These are phyloP conservation scores for Lablab purpureus DNA, from an alignment of 306 rosid genomes.

Conservation along the genomic window DNA sequence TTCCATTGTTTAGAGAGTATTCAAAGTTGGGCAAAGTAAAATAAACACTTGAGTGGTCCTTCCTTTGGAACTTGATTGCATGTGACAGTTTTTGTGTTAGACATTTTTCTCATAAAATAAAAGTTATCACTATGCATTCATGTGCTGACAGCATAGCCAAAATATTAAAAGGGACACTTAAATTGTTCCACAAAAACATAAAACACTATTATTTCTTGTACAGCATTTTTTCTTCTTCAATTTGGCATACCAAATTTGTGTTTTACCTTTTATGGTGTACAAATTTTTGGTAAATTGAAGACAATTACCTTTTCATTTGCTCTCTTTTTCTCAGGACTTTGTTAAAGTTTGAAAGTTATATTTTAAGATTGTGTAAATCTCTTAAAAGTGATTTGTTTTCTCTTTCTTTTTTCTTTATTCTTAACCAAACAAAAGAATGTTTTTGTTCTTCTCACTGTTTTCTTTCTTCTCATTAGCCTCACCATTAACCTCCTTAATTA, in stretches of 20 bases:
- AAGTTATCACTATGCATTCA: slow-evolving; percentile 19
- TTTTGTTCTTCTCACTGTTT: too few relatives aligned
- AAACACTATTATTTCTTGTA: background rate
- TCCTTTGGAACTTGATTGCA: slow-evolving; percentile 7
- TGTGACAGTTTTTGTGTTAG: slow-evolving; percentile 24
- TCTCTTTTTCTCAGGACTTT: background rate
- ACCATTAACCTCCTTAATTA: background rate
- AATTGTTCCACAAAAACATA: background rate
- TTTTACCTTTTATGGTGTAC: background rate
- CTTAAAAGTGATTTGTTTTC: too few relatives aligned
- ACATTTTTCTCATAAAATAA: background rate
- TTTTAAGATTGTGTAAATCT: background rate
- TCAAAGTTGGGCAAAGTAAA: background rate
- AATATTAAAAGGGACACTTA: slow-evolving; percentile 8
- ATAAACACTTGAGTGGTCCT: slow-evolving; percentile 17
- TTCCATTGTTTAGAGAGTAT: background rate
- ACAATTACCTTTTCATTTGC: background rate
- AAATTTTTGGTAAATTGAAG: background rate
- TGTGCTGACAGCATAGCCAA: slow-evolving; percentile 30
- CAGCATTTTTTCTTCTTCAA: background rate
- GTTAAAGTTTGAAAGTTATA: background rate
- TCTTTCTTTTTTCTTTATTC: too few relatives aligned
- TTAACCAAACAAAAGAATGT: too few relatives aligned
- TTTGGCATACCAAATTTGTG: background rate
- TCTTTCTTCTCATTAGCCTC: too few relatives aligned